Percentiles rank a stretch among this genome's conserved stretches.
Conservation (phyloP, 2,329 filamentous ascomycete species). For the Calonectria henricotiae region DNA sequence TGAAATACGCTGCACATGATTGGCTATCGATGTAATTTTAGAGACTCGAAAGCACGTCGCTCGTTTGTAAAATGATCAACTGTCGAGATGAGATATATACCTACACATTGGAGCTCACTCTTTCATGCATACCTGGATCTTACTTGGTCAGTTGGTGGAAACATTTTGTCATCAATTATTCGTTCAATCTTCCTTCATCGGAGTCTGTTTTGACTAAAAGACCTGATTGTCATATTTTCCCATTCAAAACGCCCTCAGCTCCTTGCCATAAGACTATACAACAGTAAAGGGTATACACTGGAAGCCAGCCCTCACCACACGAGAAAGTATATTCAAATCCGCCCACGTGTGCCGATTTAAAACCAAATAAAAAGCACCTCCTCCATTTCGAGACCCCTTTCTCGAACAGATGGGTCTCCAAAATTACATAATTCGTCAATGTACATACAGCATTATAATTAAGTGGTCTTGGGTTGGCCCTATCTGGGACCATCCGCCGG, state of each 20-base stretch:
- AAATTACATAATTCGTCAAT: constrained; percentile 33
- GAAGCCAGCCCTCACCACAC: constrained; percentile 41
- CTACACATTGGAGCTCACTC: too few relatives aligned
- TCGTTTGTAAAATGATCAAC: too few relatives aligned
- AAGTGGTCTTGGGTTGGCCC: constrained; percentile 23
- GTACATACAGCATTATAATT: constrained; percentile 32
- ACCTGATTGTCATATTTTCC: neutral
- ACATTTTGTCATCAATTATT: constrained; percentile 2
- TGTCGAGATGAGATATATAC: too few relatives aligned
- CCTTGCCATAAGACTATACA: constrained; percentile 40
- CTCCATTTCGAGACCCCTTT: neutral
- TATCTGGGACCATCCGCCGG: constrained; percentile 29
- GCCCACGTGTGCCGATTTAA: constrained; percentile 20
- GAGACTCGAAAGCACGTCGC: too few relatives aligned
- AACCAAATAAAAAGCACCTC: constrained; percentile 4
- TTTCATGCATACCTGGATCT: neutral
- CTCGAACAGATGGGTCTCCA: neutral
- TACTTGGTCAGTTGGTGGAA: neutral
- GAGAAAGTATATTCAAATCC: constrained; percentile 37
- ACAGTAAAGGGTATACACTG: constrained; percentile 50
- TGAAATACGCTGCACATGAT: constrained; percentile 31
- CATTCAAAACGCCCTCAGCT: constrained; percentile 46
- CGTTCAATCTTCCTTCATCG: neutral
- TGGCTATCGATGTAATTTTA: neutral
- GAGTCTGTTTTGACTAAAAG: neutral